Evolutionary conservation across 352 stramenopile species (phyloP).

Genomic region (Pythium brachiatum): DNA sequence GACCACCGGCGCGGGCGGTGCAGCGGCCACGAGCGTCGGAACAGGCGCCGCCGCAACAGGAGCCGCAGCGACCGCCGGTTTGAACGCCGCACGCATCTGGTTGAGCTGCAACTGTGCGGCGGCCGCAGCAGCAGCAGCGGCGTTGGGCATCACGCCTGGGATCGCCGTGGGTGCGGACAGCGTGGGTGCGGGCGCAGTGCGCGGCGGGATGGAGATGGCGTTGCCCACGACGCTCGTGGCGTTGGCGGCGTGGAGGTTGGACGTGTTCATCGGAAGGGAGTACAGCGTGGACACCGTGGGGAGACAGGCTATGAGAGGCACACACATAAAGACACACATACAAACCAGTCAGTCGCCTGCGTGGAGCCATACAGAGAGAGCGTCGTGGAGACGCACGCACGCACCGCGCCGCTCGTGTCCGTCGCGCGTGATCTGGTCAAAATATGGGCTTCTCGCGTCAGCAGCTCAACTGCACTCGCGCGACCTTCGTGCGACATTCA

Average conservation of each 20-base stretch:
- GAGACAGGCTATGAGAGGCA: not conserved
- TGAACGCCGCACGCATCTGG: constrained; percentile 72
- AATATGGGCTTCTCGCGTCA: constrained; percentile 11
- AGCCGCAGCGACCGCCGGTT: constrained; percentile 43
- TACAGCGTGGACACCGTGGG: constrained; percentile 2
- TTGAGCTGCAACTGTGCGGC: constrained; percentile 53
- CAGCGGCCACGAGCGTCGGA: constrained; percentile 23
- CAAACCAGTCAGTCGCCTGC: not conserved
- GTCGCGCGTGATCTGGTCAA: not conserved
- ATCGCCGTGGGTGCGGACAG: constrained; percentile 17
- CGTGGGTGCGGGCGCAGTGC: constrained; percentile 26
- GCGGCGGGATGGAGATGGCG: constrained; percentile 66
- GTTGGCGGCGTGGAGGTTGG: constrained; percentile 80
- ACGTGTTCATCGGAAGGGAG: constrained; percentile 31
- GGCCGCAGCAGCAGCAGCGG: constrained; percentile 30
- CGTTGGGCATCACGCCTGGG: constrained; percentile 26
- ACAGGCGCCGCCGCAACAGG: constrained; percentile 26
- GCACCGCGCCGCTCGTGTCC: constrained; percentile 3
- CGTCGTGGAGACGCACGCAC: not conserved
- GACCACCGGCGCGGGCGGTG: constrained; percentile 13
- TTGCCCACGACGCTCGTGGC: constrained; percentile 78
- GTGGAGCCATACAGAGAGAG: not conserved
- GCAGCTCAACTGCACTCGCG: not conserved
- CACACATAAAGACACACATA: not conserved
- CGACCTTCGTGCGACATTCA: constrained; percentile 25